These are phyloP conservation scores for Myotisia sp. DNA, from an alignment of 2,329 filamentous ascomycete genomes.

Conservation along the genomic window DNA sequence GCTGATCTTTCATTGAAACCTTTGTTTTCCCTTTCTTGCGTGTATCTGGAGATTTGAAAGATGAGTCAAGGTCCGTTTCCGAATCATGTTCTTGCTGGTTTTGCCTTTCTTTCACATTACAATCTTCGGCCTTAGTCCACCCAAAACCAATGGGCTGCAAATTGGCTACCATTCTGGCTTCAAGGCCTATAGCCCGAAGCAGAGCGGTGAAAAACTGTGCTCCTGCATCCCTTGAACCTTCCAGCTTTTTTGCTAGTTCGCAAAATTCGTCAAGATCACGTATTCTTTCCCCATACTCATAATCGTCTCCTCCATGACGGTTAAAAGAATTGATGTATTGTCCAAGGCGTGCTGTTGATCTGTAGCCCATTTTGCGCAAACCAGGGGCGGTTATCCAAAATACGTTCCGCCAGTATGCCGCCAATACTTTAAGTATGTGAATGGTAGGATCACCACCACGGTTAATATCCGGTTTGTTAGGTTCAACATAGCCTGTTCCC, in stretches of 20 bases:
- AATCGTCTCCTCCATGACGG: slow-evolving; percentile 45
- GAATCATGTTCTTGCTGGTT: slow-evolving; percentile 3
- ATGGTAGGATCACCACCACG: slow-evolving; percentile 65
- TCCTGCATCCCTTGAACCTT: slow-evolving; percentile 75
- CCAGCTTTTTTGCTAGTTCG: slow-evolving; percentile 50
- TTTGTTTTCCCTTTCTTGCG: slow-evolving; percentile 27
- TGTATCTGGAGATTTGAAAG: slow-evolving; percentile 15
- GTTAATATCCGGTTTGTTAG: slow-evolving; percentile 60
- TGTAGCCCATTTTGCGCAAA: slow-evolving; percentile 79
- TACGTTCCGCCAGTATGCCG: slow-evolving; percentile 74
- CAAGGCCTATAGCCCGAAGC: slow-evolving; percentile 63
- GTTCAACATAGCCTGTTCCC: slow-evolving; percentile 54
- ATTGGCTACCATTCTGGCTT: slow-evolving; percentile 69
- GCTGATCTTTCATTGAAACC: neutral
- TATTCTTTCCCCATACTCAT: slow-evolving; percentile 63
- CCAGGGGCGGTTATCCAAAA: slow-evolving; percentile 67
- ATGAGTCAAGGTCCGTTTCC: slow-evolving; percentile 11
- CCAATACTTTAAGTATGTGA: slow-evolving; percentile 58
- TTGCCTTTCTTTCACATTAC: slow-evolving; percentile 31
- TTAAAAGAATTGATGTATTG: slow-evolving; percentile 58
- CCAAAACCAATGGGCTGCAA: slow-evolving; percentile 80
- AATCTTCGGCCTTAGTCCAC: slow-evolving; percentile 77
- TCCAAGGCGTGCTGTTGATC: slow-evolving; percentile 59
- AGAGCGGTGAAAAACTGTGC: slow-evolving; percentile 82
- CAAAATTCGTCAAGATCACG: slow-evolving; percentile 53